A percentile compares a stretch with the other conserved stretches of the same genome.
These are phyloP conservation scores for Mycena galericulata DNA, from an alignment of 768 basidiomycete species.

Conservation along the genomic window DNA sequence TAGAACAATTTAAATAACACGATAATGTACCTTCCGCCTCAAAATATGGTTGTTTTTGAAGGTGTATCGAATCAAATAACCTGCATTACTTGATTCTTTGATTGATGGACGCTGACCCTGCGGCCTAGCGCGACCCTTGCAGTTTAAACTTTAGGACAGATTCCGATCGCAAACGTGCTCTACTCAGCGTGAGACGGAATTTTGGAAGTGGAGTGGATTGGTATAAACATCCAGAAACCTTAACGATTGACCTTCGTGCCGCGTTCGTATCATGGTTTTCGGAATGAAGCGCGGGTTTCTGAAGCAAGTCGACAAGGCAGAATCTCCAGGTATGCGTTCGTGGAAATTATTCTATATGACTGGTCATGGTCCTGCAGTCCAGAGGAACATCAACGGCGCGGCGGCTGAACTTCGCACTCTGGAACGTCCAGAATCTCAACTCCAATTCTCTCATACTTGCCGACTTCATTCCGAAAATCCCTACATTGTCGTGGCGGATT, in stretches of 20 bases:
- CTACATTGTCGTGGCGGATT: slow-evolving; percentile 16
- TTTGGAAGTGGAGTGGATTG: background rate
- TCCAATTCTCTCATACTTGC: slow-evolving; percentile 10
- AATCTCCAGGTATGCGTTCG: background rate
- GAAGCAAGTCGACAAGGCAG: background rate
- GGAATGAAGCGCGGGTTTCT: slow-evolving; percentile 30
- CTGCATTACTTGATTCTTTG: background rate
- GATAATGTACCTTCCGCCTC: too few species aligned
- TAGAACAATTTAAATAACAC: too few species aligned
- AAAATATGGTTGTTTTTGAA: too few species aligned
- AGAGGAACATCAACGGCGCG: background rate
- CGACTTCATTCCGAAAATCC: slow-evolving; percentile 13
- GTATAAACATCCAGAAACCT: too few species aligned
- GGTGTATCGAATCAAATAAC: too few species aligned
- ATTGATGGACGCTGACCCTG: background rate
- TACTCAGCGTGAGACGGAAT: slow-evolving; percentile 15
- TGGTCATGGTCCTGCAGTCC: background rate
- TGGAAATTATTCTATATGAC: background rate
- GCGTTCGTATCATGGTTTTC: background rate
- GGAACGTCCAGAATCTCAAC: background rate
- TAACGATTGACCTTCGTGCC: background rate
- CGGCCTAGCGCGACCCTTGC: slow-evolving; percentile 5
- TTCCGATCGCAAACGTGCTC: background rate
- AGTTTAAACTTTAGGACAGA: background rate
- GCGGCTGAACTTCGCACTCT: background rate